These are phyloP conservation scores for Hypholoma sublateritium DNA, from an alignment of 768 basidiomycete species.

Conservation along the genomic window DNA sequence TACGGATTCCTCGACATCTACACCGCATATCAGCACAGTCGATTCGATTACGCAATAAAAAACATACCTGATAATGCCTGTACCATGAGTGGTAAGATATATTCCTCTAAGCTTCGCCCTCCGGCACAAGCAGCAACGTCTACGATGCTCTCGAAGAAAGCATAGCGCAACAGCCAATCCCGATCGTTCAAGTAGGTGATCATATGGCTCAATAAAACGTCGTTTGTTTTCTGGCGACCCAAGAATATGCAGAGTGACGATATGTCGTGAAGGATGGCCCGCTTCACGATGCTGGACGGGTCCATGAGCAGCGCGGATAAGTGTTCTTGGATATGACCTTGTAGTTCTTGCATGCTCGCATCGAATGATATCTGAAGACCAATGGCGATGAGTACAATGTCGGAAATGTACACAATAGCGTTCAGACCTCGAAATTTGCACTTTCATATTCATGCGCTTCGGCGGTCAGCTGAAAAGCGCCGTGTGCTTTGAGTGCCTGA, in stretches of 20 bases:
- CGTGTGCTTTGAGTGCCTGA: constrained; percentile 85
- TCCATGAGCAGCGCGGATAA: constrained; percentile 87
- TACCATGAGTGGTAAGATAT: constrained; percentile 94
- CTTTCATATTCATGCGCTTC: constrained; percentile 75
- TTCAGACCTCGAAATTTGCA: constrained; percentile 73
- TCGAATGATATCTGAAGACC: constrained; percentile 82
- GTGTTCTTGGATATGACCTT: constrained; percentile 83
- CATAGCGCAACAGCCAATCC: constrained; percentile 88
- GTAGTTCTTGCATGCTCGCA: constrained; percentile 80
- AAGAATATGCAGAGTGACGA: constrained; percentile 91
- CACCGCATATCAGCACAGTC: background rate
- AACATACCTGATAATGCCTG: constrained; percentile 87
- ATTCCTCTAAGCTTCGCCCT: constrained; percentile 88
- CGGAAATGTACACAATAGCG: background rate
- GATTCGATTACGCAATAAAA: background rate
- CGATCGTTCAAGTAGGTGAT: constrained; percentile 78
- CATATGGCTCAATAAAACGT: constrained; percentile 89
- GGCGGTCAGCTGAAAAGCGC: constrained; percentile 60
- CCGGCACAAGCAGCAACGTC: constrained; percentile 95
- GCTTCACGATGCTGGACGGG: constrained; percentile 84
- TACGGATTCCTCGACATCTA: constrained; percentile 95
- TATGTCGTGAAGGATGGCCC: constrained; percentile 85
- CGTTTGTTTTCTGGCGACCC: constrained; percentile 90
- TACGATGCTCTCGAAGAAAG: constrained; percentile 95
- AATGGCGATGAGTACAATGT: background rate